Base-by-base conservation (phyloP, 208 protist genomes). In the Trypanosomatidae sp. region DNA sequence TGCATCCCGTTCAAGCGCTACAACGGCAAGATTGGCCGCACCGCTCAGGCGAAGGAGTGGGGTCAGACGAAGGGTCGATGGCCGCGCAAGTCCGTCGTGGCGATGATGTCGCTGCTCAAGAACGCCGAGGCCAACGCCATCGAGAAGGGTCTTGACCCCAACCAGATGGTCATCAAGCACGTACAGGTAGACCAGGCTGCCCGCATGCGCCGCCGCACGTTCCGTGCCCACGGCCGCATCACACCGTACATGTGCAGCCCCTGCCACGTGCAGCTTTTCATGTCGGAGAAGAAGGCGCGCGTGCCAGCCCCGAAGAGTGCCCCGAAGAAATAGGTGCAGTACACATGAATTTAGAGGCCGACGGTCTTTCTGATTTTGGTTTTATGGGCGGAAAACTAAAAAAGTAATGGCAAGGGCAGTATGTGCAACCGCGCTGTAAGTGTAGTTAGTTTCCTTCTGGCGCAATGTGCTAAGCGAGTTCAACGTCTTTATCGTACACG, bases 201-300 rank as follows among this genome's bases (percentile, higher is more conserved):
- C 66, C 91, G 87, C 78, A 91, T 96, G 83, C 92, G 97, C 75
- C 91, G 97, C 83, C 91, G 96, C 80, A 98, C 95, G 53, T 99
- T 97, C 87, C 92, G 97, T 83, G 97, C 97, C 60, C 97, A 99
- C 82, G 97, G 97, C 69, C 91, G 96, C 80, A 98, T 99, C 74
- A 86, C 85, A 28, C 92, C 94, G 59, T 98, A 91, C 92, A 98
- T 98, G 94, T 95, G 92, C 90, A 95, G 85, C 85, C 90, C 91
- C 25, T 96, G 92, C 86, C 92, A 96, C 78, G 90, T 96, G 71
- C 87, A 96, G 81, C 85, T 96, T 49, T 96, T 94, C 84, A 95
- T 95, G 88, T 86, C 87, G 17, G 85, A 95, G 82, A 89, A 91
- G 71, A 87, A 93, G 84, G 85, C 90, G 78, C 89, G 89, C 73